These are phyloP conservation scores for Talaromyces funiculosus DNA, from an alignment of 2,329 filamentous ascomycete species.

Conservation along the genomic window DNA sequence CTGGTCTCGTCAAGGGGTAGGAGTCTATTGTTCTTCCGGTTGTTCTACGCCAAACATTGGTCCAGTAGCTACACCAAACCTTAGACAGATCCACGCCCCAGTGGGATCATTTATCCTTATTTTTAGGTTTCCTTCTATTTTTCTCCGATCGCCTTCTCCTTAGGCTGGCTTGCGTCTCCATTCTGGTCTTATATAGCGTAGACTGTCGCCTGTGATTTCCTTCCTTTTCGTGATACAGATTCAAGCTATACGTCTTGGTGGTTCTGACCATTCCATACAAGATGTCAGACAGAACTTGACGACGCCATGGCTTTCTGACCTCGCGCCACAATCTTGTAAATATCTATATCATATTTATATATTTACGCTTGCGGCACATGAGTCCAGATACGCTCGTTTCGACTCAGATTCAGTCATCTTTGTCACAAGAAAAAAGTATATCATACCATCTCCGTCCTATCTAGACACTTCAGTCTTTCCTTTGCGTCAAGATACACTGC, in stretches of 20 bases:
- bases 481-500: neutral
- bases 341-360: neutral
- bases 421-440: neutral
- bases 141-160: neutral
- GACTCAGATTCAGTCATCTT: constrained; percentile 10
- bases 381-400: neutral
- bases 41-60: neutral
- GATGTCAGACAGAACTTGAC: neutral
- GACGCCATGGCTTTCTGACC: neutral
- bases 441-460: neutral
- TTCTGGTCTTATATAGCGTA: constrained; percentile 1
- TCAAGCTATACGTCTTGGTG: neutral
- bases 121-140: neutral
- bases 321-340: neutral
- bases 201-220: constrained; percentile 7
- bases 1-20: constrained; percentile 7
- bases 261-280: constrained; percentile 1
- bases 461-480: neutral
- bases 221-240: neutral
- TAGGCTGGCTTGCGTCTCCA: neutral
- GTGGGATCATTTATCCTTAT: neutral
- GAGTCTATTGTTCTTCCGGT: neutral
- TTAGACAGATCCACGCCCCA: neutral
- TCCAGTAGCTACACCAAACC: neutral
- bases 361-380: neutral